phyloP scores from a whole-genome alignment of 2,329 filamentous ascomycete genomes.

The Colletotrichum chlorophyti region DNA sequence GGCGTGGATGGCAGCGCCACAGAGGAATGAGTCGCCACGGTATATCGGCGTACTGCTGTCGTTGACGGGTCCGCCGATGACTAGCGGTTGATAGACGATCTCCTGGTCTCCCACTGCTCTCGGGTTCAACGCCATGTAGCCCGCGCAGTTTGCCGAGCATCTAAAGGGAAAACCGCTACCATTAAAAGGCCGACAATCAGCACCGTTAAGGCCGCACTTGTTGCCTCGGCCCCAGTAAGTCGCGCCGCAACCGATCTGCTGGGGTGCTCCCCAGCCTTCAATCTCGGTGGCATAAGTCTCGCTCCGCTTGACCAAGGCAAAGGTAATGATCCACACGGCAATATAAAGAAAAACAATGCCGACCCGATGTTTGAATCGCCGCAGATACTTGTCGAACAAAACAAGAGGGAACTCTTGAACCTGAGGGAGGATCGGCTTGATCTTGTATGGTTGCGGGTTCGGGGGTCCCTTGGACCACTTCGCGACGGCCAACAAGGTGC shows the following conservation, averaged over 20 bases:
- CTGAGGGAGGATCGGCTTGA: slow-evolving; percentile 67
- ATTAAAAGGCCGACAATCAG: slow-evolving; percentile 76
- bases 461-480: slow-evolving; percentile 64
- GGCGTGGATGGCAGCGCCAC: slow-evolving; percentile 82
- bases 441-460: slow-evolving; percentile 57
- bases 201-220: slow-evolving; percentile 76
- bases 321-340: slow-evolving; percentile 72
- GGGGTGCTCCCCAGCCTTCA: slow-evolving; percentile 70
- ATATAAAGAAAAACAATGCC: slow-evolving; percentile 66
- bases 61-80: slow-evolving; percentile 69
- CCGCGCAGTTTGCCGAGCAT: slow-evolving; percentile 76
- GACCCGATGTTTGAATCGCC: slow-evolving; percentile 64
- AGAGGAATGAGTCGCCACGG: slow-evolving; percentile 89
- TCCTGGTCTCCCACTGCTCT: slow-evolving; percentile 77
- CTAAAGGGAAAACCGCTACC: slow-evolving; percentile 75
- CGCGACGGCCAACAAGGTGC: slow-evolving; percentile 46
- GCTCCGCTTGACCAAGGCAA: slow-evolving; percentile 71
- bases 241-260: slow-evolving; percentile 69
- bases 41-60: slow-evolving; percentile 65
- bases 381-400: slow-evolving; percentile 68
- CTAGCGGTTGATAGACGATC: slow-evolving; percentile 67
- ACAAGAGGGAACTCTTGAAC: slow-evolving; percentile 72
- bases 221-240: slow-evolving; percentile 77
- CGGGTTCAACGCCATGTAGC: slow-evolving; percentile 71
- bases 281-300: slow-evolving; percentile 68